phyloP scores from a whole-genome alignment of 2,329 filamentous ascomycete genomes.

The Trichoderma breve region DNA sequence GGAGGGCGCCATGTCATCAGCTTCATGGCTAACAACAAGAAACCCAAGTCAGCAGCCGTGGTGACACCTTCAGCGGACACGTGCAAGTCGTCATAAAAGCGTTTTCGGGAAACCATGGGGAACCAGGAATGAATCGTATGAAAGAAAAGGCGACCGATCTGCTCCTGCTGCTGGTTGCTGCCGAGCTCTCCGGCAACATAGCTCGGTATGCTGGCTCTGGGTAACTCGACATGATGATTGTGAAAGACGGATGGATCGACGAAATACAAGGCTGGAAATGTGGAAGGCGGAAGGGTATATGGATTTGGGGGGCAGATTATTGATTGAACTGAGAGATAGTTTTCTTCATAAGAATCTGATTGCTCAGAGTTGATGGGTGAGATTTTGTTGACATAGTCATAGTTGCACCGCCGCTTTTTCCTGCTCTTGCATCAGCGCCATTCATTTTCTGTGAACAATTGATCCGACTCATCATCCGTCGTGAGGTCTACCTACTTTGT shows the following conservation, averaged over 20 bases:
- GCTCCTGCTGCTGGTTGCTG: background rate
- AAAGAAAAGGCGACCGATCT: background rate
- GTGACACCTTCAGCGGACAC: background rate
- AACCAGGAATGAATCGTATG: background rate
- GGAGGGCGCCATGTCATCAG: background rate
- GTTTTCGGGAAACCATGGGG: background rate
- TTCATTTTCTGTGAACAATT: background rate
- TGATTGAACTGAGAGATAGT: background rate
- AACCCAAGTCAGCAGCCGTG: background rate
- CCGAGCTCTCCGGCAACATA: background rate
- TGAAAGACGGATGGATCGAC: conserved; percentile 5
- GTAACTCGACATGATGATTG: background rate
- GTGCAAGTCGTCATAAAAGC: background rate
- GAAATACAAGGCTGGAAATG: background rate
- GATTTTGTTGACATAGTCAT: background rate
- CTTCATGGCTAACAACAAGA: background rate
- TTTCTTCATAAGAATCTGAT: background rate
- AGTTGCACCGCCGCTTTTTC: background rate
- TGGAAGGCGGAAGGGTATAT: background rate
- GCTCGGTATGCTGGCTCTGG: background rate
- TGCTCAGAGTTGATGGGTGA: background rate
- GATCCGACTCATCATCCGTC: too few species aligned
- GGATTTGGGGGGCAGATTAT: background rate
- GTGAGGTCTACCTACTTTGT: background rate
- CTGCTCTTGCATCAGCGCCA: background rate